Evolutionary conservation across 1,284 basidiomycete genomes (phyloP), one percentile per base, ranked within the genome.

Genomic region (Filobasidium uniguttulatum): DNA sequence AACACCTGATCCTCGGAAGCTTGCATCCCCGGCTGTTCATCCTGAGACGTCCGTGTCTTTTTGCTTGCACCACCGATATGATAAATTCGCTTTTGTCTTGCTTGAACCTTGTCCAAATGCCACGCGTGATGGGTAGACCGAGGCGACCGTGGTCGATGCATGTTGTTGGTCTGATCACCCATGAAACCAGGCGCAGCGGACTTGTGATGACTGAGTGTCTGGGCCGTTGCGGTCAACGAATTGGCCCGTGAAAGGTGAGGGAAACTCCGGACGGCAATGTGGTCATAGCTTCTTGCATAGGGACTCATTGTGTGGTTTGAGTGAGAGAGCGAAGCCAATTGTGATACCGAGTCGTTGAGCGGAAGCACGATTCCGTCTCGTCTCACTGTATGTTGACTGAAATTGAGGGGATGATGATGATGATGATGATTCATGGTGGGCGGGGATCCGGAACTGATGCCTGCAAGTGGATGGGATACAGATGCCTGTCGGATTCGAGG

Each of bases 221-320:
- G n/a, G n/a, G n/a, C n/a, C n/a, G 34, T 29, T 7, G 29, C 51
- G 15, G 44, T 29, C 17, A 61, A 59, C 17, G 56, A 38, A 60
- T 61, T 35, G 61, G 52, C 76, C 73, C 52, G 55, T 54, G 66
- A 64, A n/a, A 48, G 46, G 75, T 69, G 83, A 1, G 84, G 87
- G 33, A 83, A 83, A 54, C 82, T 85, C 22, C 88, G 77, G 3
- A 91, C 86, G 4, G 87, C 86, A 63, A 90, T 90, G 68, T 93
- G 88, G 55, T 84, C 81, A 38, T 88, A 74, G 5, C 81, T 81
- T 44, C 86, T 77, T 9, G 89, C 91, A 66, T 89, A 93, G 0
- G 89, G 89, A 1, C 83, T 87, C 2, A 94, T 72, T 0, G 89
- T 94, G 61, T 91, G 88, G 58, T 91, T 86, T 2, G 85, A 87